Evolutionary conservation across 352 stramenopile genomes (phyloP).

Genomic region (Pythium volutum): DNA sequence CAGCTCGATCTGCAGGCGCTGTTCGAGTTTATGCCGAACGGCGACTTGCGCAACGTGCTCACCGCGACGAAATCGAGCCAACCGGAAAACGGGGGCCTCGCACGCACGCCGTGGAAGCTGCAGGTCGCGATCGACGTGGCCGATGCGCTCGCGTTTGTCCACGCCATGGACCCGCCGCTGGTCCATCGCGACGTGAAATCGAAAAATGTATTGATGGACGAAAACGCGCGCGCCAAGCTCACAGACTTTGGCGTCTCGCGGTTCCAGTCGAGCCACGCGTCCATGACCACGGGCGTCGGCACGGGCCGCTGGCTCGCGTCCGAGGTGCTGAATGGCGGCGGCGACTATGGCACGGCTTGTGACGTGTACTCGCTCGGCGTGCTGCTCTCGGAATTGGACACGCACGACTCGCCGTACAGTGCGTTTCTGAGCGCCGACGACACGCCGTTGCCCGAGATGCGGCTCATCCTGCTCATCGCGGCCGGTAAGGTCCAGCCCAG

Average conservation of each 20-base stretch:
- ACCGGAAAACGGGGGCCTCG: not conserved
- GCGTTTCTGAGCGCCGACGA: constrained; percentile 11
- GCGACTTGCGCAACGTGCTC: not conserved
- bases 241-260: constrained; percentile 30
- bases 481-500: constrained; percentile 9
- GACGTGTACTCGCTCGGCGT: constrained; percentile 36
- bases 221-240: constrained; percentile 25
- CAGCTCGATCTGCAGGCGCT: constrained; percentile 7
- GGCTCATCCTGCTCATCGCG: constrained; percentile 13
- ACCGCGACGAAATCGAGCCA: not conserved
- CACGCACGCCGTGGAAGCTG: constrained; percentile 11
- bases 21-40: constrained; percentile 17
- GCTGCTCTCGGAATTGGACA: constrained; percentile 27
- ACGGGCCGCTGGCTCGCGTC: constrained; percentile 28
- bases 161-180: constrained; percentile 18
- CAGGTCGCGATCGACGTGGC: constrained; percentile 21
- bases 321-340: constrained; percentile 25
- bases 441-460: constrained; percentile 17
- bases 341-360: constrained; percentile 16
- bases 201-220: constrained; percentile 35
- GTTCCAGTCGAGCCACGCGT: constrained; percentile 14
- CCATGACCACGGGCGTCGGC: constrained; percentile 28
- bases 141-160: constrained; percentile 23
- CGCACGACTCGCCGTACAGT: constrained; percentile 5
- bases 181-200: constrained; percentile 40